Conservation (phyloP, 768 basidiomycete genomes). For the Mycena polygramma region DNA sequence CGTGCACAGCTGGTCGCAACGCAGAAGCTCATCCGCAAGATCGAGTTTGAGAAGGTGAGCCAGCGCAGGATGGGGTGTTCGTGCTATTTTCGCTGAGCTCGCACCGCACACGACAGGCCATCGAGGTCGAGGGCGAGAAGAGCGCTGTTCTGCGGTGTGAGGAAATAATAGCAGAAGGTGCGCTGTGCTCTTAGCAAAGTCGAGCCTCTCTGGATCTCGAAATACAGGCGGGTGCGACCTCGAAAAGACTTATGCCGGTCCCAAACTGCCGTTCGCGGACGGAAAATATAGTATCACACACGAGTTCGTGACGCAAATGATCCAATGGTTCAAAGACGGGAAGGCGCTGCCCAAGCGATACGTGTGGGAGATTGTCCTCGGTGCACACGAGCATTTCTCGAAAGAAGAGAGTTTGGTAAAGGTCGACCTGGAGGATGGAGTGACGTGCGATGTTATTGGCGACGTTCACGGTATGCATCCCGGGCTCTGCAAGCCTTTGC, state of each 20-base stretch:
- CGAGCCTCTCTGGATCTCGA: no score
- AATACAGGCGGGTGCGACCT: slow-evolving; percentile 80
- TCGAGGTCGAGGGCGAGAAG: slow-evolving; percentile 92
- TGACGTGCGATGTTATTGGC: slow-evolving; percentile 93
- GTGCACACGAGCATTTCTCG: slow-evolving; percentile 80
- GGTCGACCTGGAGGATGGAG: slow-evolving; percentile 78
- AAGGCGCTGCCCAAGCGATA: slow-evolving; percentile 91
- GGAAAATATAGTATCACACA: slow-evolving; percentile 81
- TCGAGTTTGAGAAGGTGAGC: slow-evolving; percentile 92
- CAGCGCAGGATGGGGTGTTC: background rate
- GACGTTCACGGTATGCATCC: slow-evolving; percentile 82
- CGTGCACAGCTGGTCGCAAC: slow-evolving; percentile 87
- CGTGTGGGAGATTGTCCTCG: slow-evolving; percentile 96
- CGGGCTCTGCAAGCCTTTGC: background rate
- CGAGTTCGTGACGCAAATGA: slow-evolving; percentile 88
- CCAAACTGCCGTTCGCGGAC: slow-evolving; percentile 71
- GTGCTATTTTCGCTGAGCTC: slow-evolving; percentile 3
- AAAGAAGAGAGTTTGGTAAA: slow-evolving; percentile 88
- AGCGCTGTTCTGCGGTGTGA: slow-evolving; percentile 79
- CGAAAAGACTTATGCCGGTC: slow-evolving; percentile 81
- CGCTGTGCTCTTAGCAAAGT: slow-evolving; percentile 22
- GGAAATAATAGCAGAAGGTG: slow-evolving; percentile 86
- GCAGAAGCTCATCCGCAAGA: slow-evolving; percentile 89
- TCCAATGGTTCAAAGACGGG: slow-evolving; percentile 94
- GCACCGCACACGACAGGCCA: slow-evolving; percentile 68